Evolutionary conservation across 257 asterid species (phyloP), one percentile per base, ranked within the genome.

Genomic region (Gentiana dahurica): DNA sequence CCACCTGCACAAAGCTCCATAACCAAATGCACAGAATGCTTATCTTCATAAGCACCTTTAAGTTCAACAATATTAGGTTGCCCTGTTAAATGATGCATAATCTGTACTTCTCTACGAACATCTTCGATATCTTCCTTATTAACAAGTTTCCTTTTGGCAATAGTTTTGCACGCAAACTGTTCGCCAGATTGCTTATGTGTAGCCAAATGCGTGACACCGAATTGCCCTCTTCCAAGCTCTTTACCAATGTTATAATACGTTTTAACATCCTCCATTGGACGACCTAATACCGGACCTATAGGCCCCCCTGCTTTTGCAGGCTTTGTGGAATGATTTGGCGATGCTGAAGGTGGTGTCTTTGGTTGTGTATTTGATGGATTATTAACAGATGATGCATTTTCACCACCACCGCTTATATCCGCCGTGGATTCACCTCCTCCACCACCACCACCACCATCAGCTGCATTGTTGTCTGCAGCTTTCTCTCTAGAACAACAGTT

Each of bases 1-100:
- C 97, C 97, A 7, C 97, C 97, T 10, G 87, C 95, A 60, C 97
- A 89, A 24, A 89, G 68, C 77, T 89, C 95, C 94, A 89, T 80
- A 56, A 89, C 94, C 66, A 89, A 57, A 54, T 89, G 91, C 55
- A 89, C 95, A 2, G 88, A 79, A 48, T 89, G 91, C 76, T 89
- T 89, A 66, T 89, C 97, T 68, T 89, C 97, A 58, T 71, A 89
- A 0, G 94, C 95, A 32, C 97, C 97, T 71, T 79, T 85, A 7
- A 85, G 75, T 68, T 83, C 87, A 12, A 89, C 97, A 38, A 89
- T 76, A 51, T 89, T 89, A 3, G 75, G 64, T 64, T 89, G 97
- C 0, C 94, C 97, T 11, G 95, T 73, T 41, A 89, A 63, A 61
- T 89, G 97, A 41, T 89, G 82, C 97, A 89, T 89, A 70, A 89